phyloP scores from a whole-genome alignment of 345 rosid genomes.

The Eucalyptus fibrosa region DNA sequence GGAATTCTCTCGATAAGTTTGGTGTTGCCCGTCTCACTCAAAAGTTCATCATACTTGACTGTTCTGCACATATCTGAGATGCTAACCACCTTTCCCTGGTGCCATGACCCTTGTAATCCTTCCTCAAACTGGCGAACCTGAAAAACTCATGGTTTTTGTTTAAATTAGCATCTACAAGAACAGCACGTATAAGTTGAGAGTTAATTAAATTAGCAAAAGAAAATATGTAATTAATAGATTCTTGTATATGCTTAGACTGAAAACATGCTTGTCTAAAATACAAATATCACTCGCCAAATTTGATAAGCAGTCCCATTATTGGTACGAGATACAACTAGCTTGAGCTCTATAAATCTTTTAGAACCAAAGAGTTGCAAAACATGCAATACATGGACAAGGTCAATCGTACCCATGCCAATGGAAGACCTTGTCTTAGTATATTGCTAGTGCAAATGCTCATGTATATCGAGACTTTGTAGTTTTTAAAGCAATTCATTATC shows the following conservation, averaged over 20 bases:
- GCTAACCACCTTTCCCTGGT: slow-evolving; percentile 23
- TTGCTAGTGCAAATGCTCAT: neutral
- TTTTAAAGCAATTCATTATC: neutral
- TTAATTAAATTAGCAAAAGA: neutral
- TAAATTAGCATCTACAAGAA: neutral
- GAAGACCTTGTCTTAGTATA: neutral
- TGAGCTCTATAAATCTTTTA: neutral
- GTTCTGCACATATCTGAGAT: slow-evolving; percentile 9
- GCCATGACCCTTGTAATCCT: slow-evolving; percentile 30
- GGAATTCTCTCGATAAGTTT: slow-evolving; percentile 21
- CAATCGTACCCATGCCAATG: neutral
- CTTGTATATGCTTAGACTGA: neutral
- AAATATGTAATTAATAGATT: neutral
- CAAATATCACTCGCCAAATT: neutral
- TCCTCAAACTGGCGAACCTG: slow-evolving; percentile 35
- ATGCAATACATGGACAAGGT: neutral
- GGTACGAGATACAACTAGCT: neutral
- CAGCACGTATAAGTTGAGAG: neutral
- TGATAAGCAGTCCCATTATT: neutral
- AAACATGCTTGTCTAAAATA: neutral
- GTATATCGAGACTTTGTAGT: neutral
- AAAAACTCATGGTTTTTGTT: neutral
- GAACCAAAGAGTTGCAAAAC: neutral
- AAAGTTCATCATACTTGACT: slow-evolving; percentile 18
- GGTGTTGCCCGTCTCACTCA: slow-evolving; percentile 7